phyloP scores from a whole-genome alignment of 1,139 yeast species.

The Scheffersomyces parashehatae region DNA sequence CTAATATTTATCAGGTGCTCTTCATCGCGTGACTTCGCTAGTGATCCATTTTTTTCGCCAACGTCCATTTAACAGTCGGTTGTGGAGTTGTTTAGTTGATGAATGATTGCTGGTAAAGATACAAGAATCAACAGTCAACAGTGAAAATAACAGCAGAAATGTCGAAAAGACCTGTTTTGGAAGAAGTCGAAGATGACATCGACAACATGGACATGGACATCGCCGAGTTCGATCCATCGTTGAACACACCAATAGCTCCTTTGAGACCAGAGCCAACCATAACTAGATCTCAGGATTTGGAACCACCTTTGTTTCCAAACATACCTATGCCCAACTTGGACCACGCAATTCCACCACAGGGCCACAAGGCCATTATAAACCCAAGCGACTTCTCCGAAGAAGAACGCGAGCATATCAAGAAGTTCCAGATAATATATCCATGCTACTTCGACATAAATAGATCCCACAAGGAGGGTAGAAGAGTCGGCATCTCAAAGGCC shows the following conservation, averaged over 20 bases:
- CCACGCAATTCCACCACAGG: conserved; percentile 3
- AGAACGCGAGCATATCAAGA: conserved; percentile 60
- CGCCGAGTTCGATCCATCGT: conserved; percentile 81
- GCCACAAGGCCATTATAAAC: conserved; percentile 32
- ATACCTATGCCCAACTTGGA: conserved; percentile 12
- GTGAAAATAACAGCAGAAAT: conserved; percentile 14
- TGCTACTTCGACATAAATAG: conserved; percentile 85
- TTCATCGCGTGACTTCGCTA: background rate
- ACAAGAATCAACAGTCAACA: background rate
- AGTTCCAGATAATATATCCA: conserved; percentile 80
- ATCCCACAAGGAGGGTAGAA: conserved; percentile 78
- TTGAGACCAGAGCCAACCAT: conserved; percentile 57
- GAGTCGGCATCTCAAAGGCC: conserved; percentile 66
- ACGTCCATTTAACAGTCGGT: background rate
- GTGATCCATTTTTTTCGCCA: conserved; percentile 1
- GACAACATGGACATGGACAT: conserved; percentile 92
- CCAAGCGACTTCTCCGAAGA: conserved; percentile 44
- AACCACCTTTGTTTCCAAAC: conserved; percentile 28
- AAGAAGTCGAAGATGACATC: conserved; percentile 85
- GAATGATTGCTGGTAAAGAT: no score
- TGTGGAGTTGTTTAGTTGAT: conserved; percentile 4
- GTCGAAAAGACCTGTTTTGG: conserved; percentile 70
- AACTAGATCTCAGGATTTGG: conserved; percentile 62
- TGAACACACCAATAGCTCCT: conserved; percentile 72
- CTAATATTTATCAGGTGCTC: background rate